Evolutionary conservation across 129 eudicot species (phyloP).

Genomic region (Lactuca saligna): DNA sequence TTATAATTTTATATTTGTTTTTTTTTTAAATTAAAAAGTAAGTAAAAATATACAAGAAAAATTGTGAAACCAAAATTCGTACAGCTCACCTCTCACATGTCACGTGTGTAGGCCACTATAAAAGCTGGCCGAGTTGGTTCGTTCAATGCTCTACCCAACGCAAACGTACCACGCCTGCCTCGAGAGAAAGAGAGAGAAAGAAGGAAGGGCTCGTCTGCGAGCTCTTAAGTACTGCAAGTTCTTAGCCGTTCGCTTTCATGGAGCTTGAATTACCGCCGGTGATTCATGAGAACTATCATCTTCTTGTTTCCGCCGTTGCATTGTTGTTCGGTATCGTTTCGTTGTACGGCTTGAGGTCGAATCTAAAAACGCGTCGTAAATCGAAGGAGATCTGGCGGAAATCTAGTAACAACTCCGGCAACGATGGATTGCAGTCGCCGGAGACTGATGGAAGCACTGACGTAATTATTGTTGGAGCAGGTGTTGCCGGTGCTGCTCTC

Average conservation of each 20-base stretch:
- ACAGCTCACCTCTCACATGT: not conserved
- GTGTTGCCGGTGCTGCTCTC: constrained; percentile 74
- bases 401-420: constrained; percentile 17
- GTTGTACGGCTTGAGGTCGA: constrained; percentile 30
- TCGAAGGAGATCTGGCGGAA: constrained; percentile 17
- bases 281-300: constrained; percentile 35
- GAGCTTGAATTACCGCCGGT: constrained; percentile 21
- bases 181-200: not conserved
- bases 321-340: constrained; percentile 37
- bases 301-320: constrained; percentile 39
- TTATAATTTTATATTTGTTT: no score
- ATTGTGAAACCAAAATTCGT: not conserved
- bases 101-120: constrained; percentile 3
- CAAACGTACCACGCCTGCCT: not conserved
- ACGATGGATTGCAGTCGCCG: constrained; percentile 13
- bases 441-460: constrained; percentile 42
- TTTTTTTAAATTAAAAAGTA: no score
- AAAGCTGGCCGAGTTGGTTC: constrained; percentile 2
- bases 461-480: constrained; percentile 62
- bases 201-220: not conserved
- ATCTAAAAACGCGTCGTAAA: constrained; percentile 24
- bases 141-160: constrained; percentile 9
- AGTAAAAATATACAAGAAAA: no score
- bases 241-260: constrained; percentile 14
- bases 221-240: constrained; percentile 4